phyloP scores from a whole-genome alignment of 2,329 filamentous ascomycete genomes.

The Diplodia seriata region DNA sequence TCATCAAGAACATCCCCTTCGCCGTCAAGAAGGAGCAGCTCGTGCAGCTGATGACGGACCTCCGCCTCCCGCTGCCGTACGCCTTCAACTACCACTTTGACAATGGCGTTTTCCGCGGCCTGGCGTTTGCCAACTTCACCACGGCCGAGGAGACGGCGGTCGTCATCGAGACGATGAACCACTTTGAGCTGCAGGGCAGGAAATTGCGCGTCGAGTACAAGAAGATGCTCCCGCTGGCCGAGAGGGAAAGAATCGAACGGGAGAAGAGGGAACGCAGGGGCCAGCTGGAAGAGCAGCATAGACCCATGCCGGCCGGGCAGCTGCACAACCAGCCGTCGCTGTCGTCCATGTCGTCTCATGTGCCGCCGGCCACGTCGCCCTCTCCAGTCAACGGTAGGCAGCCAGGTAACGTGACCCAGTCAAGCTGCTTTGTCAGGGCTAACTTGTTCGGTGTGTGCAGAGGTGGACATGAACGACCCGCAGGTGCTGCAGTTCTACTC shows the following conservation, averaged over 20 bases:
- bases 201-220: slow-evolving; percentile 98
- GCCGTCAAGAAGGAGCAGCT: slow-evolving; percentile 97
- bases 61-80: slow-evolving; percentile 92
- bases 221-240: slow-evolving; percentile 96
- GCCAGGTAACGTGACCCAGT: slow-evolving; percentile 50
- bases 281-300: slow-evolving; percentile 95
- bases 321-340: slow-evolving; percentile 87
- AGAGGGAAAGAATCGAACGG: slow-evolving; percentile 92
- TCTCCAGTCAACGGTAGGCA: slow-evolving; percentile 70
- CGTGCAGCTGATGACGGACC: slow-evolving; percentile 89
- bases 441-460: slow-evolving; percentile 48
- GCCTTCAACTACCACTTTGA: slow-evolving; percentile 99
- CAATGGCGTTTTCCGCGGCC: slow-evolving; percentile 91
- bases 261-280: slow-evolving; percentile 96
- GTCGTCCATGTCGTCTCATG: slow-evolving; percentile 72
- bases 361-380: slow-evolving; percentile 65
- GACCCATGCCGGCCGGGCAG: slow-evolving; percentile 68
- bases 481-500: slow-evolving; percentile 88
- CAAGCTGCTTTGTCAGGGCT: slow-evolving; percentile 33
- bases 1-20: slow-evolving; percentile 99
- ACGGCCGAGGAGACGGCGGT: slow-evolving; percentile 90
- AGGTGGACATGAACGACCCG: slow-evolving; percentile 91
- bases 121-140: slow-evolving; percentile 98
- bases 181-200: slow-evolving; percentile 91
- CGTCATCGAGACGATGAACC: slow-evolving; percentile 94